phyloP scores from a whole-genome alignment of 768 basidiomycete genomes.

The Daedalea quercina region DNA sequence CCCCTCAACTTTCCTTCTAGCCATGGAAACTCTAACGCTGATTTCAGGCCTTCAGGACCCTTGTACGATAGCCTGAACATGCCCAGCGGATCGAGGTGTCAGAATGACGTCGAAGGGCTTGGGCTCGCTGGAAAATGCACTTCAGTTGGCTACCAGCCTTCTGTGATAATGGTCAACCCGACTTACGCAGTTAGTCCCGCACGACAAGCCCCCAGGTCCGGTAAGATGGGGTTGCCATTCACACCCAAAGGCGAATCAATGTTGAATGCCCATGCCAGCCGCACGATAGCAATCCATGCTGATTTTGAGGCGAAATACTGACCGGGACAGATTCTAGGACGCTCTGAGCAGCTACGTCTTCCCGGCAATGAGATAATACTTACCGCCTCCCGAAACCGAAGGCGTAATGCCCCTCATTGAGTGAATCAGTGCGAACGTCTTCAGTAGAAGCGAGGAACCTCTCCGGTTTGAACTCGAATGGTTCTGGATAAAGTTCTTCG shows the following conservation, averaged over 20 bases:
- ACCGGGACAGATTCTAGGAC: neutral
- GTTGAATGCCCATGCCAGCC: neutral
- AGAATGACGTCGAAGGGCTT: no score
- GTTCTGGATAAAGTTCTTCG: conserved; percentile 30
- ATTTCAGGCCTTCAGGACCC: no score
- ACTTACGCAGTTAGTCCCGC: no score
- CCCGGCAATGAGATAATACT: neutral
- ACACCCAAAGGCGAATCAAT: neutral
- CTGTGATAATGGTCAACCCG: no score
- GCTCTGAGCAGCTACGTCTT: no score
- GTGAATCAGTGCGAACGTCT: neutral
- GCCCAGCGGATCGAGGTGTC: no score
- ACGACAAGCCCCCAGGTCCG: neutral
- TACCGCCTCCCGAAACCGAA: neutral
- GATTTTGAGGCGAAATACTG: neutral
- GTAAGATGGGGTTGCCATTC: neutral
- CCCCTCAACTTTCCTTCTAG: no score
- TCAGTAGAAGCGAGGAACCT: conserved; percentile 23
- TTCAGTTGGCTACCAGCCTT: no score
- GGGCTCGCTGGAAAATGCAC: no score
- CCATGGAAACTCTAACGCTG: no score
- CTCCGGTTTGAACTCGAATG: conserved; percentile 35
- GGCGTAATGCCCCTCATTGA: neutral
- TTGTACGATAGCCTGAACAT: no score
- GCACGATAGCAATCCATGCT: neutral